Evolutionary conservation across 1,284 basidiomycete species (phyloP).

Genomic region (Ustilago crameri): DNA sequence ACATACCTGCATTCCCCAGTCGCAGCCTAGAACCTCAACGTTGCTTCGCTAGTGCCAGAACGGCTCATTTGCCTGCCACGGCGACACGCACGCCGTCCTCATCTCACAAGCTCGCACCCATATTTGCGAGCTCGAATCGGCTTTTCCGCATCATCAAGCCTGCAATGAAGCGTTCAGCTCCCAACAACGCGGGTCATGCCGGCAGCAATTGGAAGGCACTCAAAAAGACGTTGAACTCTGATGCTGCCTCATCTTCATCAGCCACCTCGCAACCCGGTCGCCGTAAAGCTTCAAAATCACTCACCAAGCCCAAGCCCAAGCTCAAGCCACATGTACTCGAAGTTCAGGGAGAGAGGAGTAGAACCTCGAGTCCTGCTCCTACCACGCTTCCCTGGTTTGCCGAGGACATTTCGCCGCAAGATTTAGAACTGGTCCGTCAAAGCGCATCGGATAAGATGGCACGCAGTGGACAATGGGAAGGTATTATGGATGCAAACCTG

Average conservation of each 20-base stretch:
- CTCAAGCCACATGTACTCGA: not conserved
- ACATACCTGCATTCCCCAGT: not conserved
- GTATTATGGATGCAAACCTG: conserved; percentile 42
- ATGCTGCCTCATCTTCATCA: conserved; percentile 20
- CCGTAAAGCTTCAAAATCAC: conserved; percentile 9
- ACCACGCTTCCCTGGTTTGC: conserved; percentile 60
- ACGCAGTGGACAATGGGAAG: conserved; percentile 53
- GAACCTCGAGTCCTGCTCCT: conserved; percentile 26
- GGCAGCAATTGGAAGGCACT: conserved; percentile 65
- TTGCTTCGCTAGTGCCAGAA: not conserved
- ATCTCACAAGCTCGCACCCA: too few species aligned
- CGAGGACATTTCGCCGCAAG: conserved; percentile 61
- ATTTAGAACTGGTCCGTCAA: conserved; percentile 54
- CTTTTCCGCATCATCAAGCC: not conserved
- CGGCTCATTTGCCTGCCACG: not conserved
- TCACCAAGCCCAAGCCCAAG: conserved; percentile 11
- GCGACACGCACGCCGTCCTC: too few species aligned
- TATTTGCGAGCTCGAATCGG: too few species aligned
- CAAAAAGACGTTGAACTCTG: conserved; percentile 42
- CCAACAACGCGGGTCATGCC: conserved; percentile 12
- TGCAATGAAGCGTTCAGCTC: conserved; percentile 28
- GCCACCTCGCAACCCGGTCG: not conserved
- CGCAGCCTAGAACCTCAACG: not conserved
- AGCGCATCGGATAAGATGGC: conserved; percentile 32
- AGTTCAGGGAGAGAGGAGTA: conserved; percentile 9